Base-by-base conservation (phyloP, 2,329 filamentous ascomycete genomes). In the Scedosporium minutisporum region DNA sequence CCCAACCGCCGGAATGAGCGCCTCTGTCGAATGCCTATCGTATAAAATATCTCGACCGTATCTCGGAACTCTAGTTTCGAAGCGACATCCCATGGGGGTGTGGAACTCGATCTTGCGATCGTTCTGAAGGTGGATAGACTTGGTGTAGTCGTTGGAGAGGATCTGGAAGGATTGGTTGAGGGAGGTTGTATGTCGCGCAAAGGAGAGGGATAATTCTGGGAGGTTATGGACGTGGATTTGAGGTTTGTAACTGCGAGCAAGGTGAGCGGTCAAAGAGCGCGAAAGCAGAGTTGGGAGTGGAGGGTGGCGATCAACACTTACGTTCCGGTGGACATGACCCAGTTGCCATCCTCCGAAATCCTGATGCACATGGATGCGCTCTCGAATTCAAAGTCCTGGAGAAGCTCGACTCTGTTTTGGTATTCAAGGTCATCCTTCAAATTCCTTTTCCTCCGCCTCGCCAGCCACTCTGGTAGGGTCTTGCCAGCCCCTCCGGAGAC, bases 381-480 rank as follows among this genome's bases (percentile, higher is more conserved):
- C 70, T 97, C 93, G 70, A 99, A 97, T 71, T 96, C 93, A 74
- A 99, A 99, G 72, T 99, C 95, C 71, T 99, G 95, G 44, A 99
- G 83, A 63, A 99, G 81, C 75, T 99, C 95, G 68, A 99, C 88
- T 67, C 95, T 89, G 74, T 92, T 96, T 66, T 93, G 88, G 76
- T 93, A 97, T 72, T 97, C 93, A 64, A 89, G 82, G 72, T 97
- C 93, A 68, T 93, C 87, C 76, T 97, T 97, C 68, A 97, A 78
- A 71, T 90, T 96, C 73, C 90, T 84, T 80, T 97, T 97, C 72
- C 93, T 83, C 69, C 91, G 88, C 67, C 91, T 85, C 41, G 92
- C 89, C 65, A 99, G 89, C 93, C 95, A 99, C 77, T 99, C 95
- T 65, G 95, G 95, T 33, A 99, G 82, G 21, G 91, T 90, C 27